Base-by-base conservation (phyloP, 2,329 filamentous ascomycete species). In the Trichoderma sp. region DNA sequence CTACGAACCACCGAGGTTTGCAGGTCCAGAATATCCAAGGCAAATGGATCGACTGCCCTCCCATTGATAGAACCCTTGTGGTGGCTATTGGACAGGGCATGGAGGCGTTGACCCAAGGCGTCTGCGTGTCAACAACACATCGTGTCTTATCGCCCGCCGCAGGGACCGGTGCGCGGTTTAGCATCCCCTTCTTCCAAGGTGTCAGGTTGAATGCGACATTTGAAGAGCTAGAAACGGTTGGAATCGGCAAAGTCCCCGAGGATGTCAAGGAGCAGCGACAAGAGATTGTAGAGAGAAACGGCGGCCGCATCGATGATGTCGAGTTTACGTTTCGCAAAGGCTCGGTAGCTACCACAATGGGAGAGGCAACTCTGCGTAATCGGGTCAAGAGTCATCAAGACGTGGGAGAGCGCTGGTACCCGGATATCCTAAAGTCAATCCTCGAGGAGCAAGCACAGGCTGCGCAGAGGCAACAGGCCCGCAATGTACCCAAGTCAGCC, bases 1-100 rank as follows among this genome's bases (percentile, higher is more conserved):
- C 91, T 15, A 91, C 87, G 63, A 76, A 83, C n/a, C 93, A 96
- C 77, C 83, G 80, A 29, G 92, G 92, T 0, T 80, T 97, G 70
- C 92, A 97, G 80, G 92, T 92, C 34, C 93, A 95, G 78, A 96
- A 96, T 78, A 85, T 90, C 68, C 78, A 80, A 37, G 93, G 93
- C 35, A 79, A 87, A 70, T 97, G 93, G 93, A 89, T 97, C 73
- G 92, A 94, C 78, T 93, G 90, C 75, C 88, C 90, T 71, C 93
- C 93, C 0, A 83, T 93, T 35, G 81, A 84, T 22, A 90, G 90
- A 2, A 95, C 93, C 57, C 84, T 96, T 4, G 93, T 97, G 2
- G 92, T 97, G 1, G 92, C 92, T 9, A 93, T 97, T 72, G 93
- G 93, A 0, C 93, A 96, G 79, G 93, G 92, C 0, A 85, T 97